Evolutionary conservation across 1,139 yeast genomes (phyloP), one percentile per base, ranked within the genome.

Genomic region (Geotrichum fermentans): DNA sequence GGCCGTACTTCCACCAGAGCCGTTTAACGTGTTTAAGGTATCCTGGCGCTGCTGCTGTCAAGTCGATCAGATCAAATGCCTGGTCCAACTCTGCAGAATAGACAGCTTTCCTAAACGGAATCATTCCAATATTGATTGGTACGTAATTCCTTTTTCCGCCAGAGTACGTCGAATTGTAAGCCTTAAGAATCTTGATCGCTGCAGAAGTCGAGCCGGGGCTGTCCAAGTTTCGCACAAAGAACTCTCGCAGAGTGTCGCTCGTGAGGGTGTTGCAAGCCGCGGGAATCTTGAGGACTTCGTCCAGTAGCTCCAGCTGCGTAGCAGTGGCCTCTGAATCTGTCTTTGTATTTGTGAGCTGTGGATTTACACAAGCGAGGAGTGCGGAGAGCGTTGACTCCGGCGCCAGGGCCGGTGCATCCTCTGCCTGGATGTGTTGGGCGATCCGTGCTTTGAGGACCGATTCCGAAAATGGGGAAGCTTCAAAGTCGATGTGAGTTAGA

Each of bases 31-130:
- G 44, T 28, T 62, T 62, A 20, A 61, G 56, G 39, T 67, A 58
- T 16, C 60, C 55, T 55, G 77, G 73, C 16, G 73, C 67, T 47
- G 79, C 89, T 2, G 79, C 77, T 0, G 92, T 80, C 43, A 74
- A 60, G 55, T 83, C 87, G 28, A 85, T 72, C 37, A 83, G 63
- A 44, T 71, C 72, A 37, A 83, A 65, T 0, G 89, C 86, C 40
- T 71, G 71, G 34, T 73, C 70, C 52, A 82, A 72, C 50, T 83
- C 82, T 1, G 80, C 85, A 54, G 77, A 73, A 65, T 74, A 81
- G 1, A 83, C 65, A 5, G 82, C 72, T 40, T 73, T 65, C 18
- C 92, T 68, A 52, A 84, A 77, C 0, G 90, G 84, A 21, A 83
- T 74, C 65, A 82, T 68, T 1, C 84, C 82, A 2, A 72, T 62